A percentile compares a stretch with the other conserved stretches of the same genome.
Evolutionary conservation across 208 protist species (phyloP).

Genomic region (Leishmania guyanensis): DNA sequence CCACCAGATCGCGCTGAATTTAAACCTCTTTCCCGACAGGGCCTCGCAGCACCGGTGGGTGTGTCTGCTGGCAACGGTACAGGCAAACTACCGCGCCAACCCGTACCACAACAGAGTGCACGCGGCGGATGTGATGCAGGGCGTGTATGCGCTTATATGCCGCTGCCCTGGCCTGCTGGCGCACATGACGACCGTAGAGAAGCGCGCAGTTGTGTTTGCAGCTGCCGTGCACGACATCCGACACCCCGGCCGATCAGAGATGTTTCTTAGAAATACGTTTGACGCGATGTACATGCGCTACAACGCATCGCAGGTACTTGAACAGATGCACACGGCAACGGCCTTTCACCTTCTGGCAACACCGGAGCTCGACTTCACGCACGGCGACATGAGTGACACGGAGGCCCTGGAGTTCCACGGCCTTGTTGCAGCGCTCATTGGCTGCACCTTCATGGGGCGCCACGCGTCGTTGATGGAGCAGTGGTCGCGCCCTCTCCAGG

Average conservation of each 20-base stretch:
- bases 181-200: conserved; percentile 62
- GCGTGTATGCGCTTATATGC: conserved; percentile 51
- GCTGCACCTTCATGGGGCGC: conserved; percentile 66
- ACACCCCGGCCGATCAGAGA: conserved; percentile 67
- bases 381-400: conserved; percentile 33
- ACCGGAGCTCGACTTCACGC: conserved; percentile 63
- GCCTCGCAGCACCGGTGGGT: conserved; percentile 41
- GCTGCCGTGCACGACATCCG: conserved; percentile 73
- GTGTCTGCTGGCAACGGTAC: conserved; percentile 39
- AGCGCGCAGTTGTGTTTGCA: conserved; percentile 63
- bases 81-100: conserved; percentile 76
- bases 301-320: conserved; percentile 55
- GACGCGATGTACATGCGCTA: conserved; percentile 64
- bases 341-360: conserved; percentile 60
- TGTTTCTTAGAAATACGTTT: conserved; percentile 53
- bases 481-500: conserved; percentile 26
- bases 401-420: conserved; percentile 71
- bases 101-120: conserved; percentile 82
- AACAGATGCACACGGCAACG: conserved; percentile 79
- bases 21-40: conserved; percentile 50
- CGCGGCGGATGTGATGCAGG: conserved; percentile 79
- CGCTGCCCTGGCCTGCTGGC: conserved; percentile 36
- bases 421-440: conserved; percentile 53
- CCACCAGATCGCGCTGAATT: conserved; percentile 42
- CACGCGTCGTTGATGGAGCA: conserved; percentile 41